Evolutionary conservation across 495 filamentous ascomycete genomes (phyloP).

Genomic region (Letharia lupina): DNA sequence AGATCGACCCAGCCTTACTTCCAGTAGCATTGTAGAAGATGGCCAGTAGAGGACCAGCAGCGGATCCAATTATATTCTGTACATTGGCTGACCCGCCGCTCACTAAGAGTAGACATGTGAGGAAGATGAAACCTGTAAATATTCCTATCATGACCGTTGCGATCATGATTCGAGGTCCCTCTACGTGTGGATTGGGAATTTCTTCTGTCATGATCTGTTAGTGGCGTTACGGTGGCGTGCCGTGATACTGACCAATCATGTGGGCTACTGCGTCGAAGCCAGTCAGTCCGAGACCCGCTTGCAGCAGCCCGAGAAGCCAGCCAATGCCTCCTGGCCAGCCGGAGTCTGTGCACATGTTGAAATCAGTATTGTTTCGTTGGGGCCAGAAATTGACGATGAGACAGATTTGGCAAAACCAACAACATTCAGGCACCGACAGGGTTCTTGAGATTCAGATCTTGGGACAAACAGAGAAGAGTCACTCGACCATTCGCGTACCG

Average conservation of each 20-base stretch:
- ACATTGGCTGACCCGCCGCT: slow-evolving; percentile 35
- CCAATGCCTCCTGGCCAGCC: slow-evolving; percentile 56
- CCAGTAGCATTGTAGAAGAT: slow-evolving; percentile 63
- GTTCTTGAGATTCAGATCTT: neutral
- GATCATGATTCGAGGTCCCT: slow-evolving; percentile 67
- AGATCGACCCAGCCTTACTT: slow-evolving; percentile 57
- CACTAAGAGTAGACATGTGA: slow-evolving; percentile 24
- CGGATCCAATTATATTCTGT: slow-evolving; percentile 49
- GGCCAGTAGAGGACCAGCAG: slow-evolving; percentile 57
- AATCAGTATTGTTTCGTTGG: neutral
- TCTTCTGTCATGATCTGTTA: slow-evolving; percentile 41
- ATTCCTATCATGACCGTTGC: slow-evolving; percentile 60
- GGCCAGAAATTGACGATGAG: neutral
- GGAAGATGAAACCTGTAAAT: slow-evolving; percentile 60
- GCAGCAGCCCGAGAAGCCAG: slow-evolving; percentile 55
- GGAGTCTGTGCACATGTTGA: slow-evolving; percentile 15
- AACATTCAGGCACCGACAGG: neutral
- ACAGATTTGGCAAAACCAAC: neutral
- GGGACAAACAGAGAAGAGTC: neutral
- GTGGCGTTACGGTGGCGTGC: slow-evolving; percentile 11
- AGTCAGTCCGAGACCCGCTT: slow-evolving; percentile 52
- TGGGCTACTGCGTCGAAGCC: slow-evolving; percentile 57
- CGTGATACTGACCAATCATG: slow-evolving; percentile 35
- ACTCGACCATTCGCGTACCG: slow-evolving; percentile 26
- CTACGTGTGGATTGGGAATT: slow-evolving; percentile 58